Conservation (phyloP, 306 rosid genomes). For the Acacia confusa region DNA sequence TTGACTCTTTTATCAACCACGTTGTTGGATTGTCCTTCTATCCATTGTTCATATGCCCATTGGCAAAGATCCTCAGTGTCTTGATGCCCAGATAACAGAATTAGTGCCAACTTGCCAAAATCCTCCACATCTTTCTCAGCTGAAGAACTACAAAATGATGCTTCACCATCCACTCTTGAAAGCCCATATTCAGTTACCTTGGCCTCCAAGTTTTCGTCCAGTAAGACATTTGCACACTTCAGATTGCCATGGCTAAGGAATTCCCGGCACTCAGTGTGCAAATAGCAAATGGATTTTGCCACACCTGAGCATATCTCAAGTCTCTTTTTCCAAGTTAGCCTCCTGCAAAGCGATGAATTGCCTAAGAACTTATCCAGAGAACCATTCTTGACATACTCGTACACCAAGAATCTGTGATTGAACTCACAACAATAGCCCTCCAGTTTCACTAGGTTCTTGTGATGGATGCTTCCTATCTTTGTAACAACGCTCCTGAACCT, state of each 20-base stretch:
- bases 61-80: constrained; percentile 47
- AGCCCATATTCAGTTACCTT: constrained; percentile 76
- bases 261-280: constrained; percentile 79
- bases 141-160: constrained; percentile 37
- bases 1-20: constrained; percentile 57
- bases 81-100: constrained; percentile 50
- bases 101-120: constrained; percentile 65
- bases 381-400: constrained; percentile 60
- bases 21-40: constrained; percentile 43
- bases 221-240: constrained; percentile 60
- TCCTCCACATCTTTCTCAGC: constrained; percentile 72
- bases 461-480: constrained; percentile 67
- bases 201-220: constrained; percentile 62
- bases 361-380: constrained; percentile 52
- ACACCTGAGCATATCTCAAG: constrained; percentile 65
- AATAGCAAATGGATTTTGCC: constrained; percentile 68
- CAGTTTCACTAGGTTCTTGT: constrained; percentile 75
- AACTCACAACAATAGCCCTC: constrained; percentile 84
- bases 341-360: constrained; percentile 57
- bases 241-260: constrained; percentile 72
- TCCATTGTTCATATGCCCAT: constrained; percentile 68
- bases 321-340: constrained; percentile 72
- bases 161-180: constrained; percentile 40
- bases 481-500: constrained; percentile 62
- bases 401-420: constrained; percentile 53